Percentiles rank a stretch among this genome's conserved stretches.
Conservation (phyloP, 305 asterid species). For the Petunia hybrid region DNA sequence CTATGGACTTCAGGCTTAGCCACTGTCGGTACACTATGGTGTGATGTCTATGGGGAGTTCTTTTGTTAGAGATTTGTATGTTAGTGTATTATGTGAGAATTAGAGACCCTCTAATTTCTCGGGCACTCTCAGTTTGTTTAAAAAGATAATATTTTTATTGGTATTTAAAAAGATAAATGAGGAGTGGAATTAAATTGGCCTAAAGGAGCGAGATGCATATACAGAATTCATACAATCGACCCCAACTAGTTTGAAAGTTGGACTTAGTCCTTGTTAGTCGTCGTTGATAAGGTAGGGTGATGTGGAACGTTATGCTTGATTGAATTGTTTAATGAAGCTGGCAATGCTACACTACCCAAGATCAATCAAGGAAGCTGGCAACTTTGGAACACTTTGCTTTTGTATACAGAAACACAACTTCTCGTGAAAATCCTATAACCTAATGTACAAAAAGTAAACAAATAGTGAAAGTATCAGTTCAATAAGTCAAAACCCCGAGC, state of each 20-base stretch:
- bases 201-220: neutral
- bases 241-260: neutral
- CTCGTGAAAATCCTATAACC: neutral
- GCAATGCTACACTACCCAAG: neutral
- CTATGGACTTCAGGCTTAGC: neutral
- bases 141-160: neutral
- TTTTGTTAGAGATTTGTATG: constrained; percentile 1
- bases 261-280: neutral
- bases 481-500: neutral
- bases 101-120: neutral
- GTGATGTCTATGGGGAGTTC: neutral
- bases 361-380: neutral
- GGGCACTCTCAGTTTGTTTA: neutral
- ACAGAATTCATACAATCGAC: neutral
- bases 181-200: neutral
- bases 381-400: neutral
- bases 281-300: neutral
- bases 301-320: neutral
- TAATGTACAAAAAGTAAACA: neutral
- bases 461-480: neutral
- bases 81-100: neutral
- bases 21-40: neutral
- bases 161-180: neutral
- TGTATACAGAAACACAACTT: neutral
- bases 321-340: neutral